Percentiles rank a stretch among this genome's conserved stretches.
phyloP scores from a whole-genome alignment of 1,139 yeast genomes.

The Hanseniaspora sp. region DNA sequence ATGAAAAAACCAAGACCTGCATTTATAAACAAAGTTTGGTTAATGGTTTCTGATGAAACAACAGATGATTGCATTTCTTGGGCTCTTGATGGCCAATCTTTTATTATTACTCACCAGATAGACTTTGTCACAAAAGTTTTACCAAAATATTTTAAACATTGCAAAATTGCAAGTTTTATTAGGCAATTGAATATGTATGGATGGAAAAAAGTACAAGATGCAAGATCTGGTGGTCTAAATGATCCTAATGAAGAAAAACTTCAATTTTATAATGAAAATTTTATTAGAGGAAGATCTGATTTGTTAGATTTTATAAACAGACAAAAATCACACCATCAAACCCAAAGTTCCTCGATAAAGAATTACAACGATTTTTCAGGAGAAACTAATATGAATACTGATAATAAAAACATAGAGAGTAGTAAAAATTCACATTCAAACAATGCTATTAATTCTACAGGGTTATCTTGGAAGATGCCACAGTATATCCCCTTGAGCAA shows the following conservation, averaged over 20 bases:
- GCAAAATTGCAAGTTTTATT: constrained; percentile 88
- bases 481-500: constrained; percentile 2
- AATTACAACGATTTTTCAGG: constrained; percentile 15
- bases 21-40: constrained; percentile 86
- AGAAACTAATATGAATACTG: constrained; percentile 18
- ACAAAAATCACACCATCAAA: constrained; percentile 27
- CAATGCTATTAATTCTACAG: neutral
- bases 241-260: constrained; percentile 34
- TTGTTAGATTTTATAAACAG: constrained; percentile 61
- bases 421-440: neutral
- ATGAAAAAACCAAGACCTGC: constrained; percentile 51
- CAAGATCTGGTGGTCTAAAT: constrained; percentile 32
- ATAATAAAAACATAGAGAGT: neutral
- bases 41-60: constrained; percentile 74
- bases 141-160: constrained; percentile 86
- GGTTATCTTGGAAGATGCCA: constrained; percentile 11
- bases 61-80: constrained; percentile 68
- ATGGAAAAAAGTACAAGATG: constrained; percentile 76
- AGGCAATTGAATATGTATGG: constrained; percentile 92
- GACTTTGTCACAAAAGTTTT: constrained; percentile 74
- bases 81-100: constrained; percentile 76
- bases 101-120: constrained; percentile 76
- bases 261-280: constrained; percentile 78
- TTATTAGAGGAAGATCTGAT: constrained; percentile 58
- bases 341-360: neutral